Conservation (phyloP, 225 moss, liverwort and hornwort genomes). For the Polytrichum formosum region DNA sequence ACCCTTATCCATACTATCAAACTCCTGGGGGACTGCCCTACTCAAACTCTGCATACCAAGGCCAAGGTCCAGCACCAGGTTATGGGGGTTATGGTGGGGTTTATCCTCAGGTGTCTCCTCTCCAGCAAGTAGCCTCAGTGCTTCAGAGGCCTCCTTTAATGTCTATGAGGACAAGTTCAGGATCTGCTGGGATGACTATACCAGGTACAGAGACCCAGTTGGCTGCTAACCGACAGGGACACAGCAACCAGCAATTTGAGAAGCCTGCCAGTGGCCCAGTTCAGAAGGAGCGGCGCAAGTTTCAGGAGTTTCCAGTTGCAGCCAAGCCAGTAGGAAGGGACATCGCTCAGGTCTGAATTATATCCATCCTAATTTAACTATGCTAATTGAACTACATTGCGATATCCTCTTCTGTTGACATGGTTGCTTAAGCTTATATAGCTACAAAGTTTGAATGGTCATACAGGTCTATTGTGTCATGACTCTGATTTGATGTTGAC, state of each 20-base stretch:
- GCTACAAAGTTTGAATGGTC: too few relatives aligned
- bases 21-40: conserved; percentile 25
- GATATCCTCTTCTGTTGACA: too few relatives aligned
- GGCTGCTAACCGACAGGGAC: conserved; percentile 12
- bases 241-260: conserved; percentile 23
- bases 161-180: conserved; percentile 60
- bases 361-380: not conserved
- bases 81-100: conserved; percentile 72
- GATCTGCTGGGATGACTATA: conserved; percentile 36
- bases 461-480: too few relatives aligned
- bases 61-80: conserved; percentile 26
- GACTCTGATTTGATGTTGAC: too few relatives aligned
- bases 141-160: conserved; percentile 81
- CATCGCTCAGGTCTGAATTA: conserved; percentile 58
- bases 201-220: conserved; percentile 42
- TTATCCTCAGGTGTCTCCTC: conserved; percentile 68
- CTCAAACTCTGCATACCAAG: conserved; percentile 35
- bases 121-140: conserved; percentile 59
- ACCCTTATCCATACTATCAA: conserved; percentile 20
- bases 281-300: conserved; percentile 73
- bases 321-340: conserved; percentile 56
- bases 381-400: too few relatives aligned
- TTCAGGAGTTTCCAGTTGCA: conserved; percentile 76
- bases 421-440: too few relatives aligned
- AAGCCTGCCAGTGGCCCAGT: conserved; percentile 31